These are phyloP conservation scores for Wickerhamomyces queroliae DNA, from an alignment of 805 yeast species.

Conservation along the genomic window DNA sequence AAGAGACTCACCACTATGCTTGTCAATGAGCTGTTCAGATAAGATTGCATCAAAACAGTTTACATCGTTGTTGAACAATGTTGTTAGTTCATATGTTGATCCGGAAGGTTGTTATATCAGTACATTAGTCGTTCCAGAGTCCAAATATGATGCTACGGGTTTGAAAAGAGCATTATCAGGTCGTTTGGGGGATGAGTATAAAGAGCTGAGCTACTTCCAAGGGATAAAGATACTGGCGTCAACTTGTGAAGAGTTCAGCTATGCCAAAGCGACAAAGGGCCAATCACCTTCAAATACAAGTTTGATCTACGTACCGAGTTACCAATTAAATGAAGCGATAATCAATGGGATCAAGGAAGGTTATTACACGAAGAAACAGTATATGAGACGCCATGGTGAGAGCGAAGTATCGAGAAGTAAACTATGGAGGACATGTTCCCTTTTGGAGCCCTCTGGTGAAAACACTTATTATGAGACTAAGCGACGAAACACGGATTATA, in stretches of 20 bases:
- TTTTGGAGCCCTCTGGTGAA: slow-evolving; percentile 2
- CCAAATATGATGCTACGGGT: slow-evolving; percentile 15
- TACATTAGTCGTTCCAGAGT: slow-evolving; percentile 43
- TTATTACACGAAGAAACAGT: slow-evolving; percentile 36
- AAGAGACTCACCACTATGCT: slow-evolving; percentile 62
- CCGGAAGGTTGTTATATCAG: slow-evolving; percentile 34
- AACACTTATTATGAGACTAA: slow-evolving; percentile 30
- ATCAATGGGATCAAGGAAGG: slow-evolving; percentile 63
- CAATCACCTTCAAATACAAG: slow-evolving; percentile 21
- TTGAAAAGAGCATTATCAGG: slow-evolving; percentile 14
- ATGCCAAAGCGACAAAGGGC: slow-evolving; percentile 2
- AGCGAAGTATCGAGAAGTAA: slow-evolving; percentile 28
- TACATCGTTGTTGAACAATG: slow-evolving; percentile 44
- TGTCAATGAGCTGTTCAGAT: slow-evolving; percentile 87
- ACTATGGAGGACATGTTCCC: slow-evolving; percentile 16
- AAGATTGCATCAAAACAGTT: slow-evolving; percentile 64
- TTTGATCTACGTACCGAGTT: slow-evolving; percentile 22
- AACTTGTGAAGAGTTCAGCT: not conserved
- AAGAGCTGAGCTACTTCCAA: not conserved
- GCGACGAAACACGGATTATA: slow-evolving; percentile 20
- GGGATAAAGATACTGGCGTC: not conserved
- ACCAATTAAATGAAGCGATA: slow-evolving; percentile 25
- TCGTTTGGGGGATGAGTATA: slow-evolving; percentile 5
- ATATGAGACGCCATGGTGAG: slow-evolving; percentile 38
- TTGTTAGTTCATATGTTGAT: slow-evolving; percentile 30